These are phyloP conservation scores for Hericium alpestre DNA, from an alignment of 768 basidiomycete genomes.

Conservation along the genomic window DNA sequence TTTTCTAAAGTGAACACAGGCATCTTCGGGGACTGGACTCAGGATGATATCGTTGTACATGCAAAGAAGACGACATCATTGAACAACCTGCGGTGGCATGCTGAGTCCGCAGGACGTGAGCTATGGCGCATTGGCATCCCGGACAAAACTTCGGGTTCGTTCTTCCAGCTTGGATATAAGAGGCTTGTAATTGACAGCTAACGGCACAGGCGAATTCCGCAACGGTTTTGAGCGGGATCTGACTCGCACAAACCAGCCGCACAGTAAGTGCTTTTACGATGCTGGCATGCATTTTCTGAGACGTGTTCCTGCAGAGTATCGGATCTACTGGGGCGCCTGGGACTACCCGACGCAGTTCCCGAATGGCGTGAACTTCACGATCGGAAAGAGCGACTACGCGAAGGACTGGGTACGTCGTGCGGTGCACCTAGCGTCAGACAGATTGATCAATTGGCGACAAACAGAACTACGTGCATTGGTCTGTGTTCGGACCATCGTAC, in stretches of 20 bases:
- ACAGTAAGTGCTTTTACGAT: conserved; percentile 2
- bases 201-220: conserved; percentile 15
- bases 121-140: conserved; percentile 20
- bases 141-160: conserved; percentile 12
- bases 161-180: background rate
- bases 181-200: no score
- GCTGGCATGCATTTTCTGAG: background rate
- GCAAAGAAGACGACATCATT: background rate
- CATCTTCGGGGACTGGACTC: background rate
- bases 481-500: conserved; percentile 18
- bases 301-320: conserved; percentile 10
- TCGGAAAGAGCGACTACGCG: conserved; percentile 15
- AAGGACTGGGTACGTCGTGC: conserved; percentile 13
- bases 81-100: background rate
- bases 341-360: conserved; percentile 21
- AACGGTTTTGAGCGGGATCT: conserved; percentile 17
- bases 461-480: conserved; percentile 22
- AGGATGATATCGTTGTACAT: background rate
- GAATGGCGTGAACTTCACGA: conserved; percentile 20
- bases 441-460: background rate
- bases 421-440: background rate
- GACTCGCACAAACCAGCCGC: conserved; percentile 13
- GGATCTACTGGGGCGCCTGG: conserved; percentile 20
- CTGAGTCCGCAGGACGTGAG: conserved; percentile 12
- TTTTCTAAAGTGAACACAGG: background rate